These are phyloP conservation scores for Ustilago sp. DNA, from an alignment of 1,284 basidiomycete genomes.

Conservation along the genomic window DNA sequence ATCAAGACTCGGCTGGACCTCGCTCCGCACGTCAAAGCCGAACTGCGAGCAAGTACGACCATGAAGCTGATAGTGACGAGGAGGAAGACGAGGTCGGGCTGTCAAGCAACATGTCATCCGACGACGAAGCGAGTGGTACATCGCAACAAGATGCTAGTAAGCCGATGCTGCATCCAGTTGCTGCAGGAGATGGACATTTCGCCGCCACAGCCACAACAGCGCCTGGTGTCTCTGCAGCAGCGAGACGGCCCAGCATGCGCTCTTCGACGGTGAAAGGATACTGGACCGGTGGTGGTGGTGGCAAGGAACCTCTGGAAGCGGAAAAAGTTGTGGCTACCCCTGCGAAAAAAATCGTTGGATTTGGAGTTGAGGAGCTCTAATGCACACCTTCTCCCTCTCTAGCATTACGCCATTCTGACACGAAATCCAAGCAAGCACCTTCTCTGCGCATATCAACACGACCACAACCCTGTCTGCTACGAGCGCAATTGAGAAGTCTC, in stretches of 20 bases:
- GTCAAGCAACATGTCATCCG: conserved; percentile 43
- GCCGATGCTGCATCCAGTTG: conserved; percentile 16
- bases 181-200: neutral
- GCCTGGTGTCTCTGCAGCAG: neutral
- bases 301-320: conserved; percentile 17
- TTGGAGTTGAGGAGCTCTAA: conserved; percentile 30
- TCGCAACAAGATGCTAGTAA: conserved; percentile 31
- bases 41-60: neutral
- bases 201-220: conserved; percentile 2
- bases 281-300: conserved; percentile 17
- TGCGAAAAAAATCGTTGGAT: conserved; percentile 35
- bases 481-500: too few species aligned
- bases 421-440: neutral
- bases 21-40: neutral
- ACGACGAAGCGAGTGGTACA: conserved; percentile 47
- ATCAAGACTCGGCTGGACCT: conserved; percentile 3
- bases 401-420: neutral
- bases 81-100: conserved; percentile 33
- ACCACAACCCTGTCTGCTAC: too few species aligned
- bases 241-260: conserved; percentile 25
- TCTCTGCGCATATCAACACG: neutral
- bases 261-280: conserved; percentile 44
- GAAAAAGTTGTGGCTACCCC: conserved; percentile 31
- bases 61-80: conserved; percentile 19
- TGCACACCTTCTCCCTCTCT: neutral